A percentile compares a stretch with the other conserved stretches of the same genome.
Conservation (phyloP, 768 basidiomycete species). For the Lentinula sp. region DNA sequence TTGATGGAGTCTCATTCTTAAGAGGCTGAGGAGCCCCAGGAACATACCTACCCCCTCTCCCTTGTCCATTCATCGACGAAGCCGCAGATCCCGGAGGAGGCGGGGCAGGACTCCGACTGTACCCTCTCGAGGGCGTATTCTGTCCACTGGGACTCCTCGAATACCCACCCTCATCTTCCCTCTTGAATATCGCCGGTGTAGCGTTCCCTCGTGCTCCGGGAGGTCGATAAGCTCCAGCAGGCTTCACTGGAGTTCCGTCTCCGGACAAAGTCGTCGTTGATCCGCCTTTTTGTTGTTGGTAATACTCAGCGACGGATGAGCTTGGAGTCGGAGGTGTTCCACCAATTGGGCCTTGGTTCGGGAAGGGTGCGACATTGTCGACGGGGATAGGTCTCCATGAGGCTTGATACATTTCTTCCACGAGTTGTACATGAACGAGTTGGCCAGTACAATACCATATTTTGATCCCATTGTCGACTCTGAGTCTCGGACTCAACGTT, state of each 20-base stretch:
- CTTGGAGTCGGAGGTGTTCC: constrained; percentile 56
- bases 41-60: constrained; percentile 48
- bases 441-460: constrained; percentile 90
- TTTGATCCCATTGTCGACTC: constrained; percentile 97
- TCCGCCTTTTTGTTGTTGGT: constrained; percentile 29
- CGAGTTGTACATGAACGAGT: constrained; percentile 74
- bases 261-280: constrained; percentile 33
- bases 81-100: constrained; percentile 32
- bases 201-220: constrained; percentile 88
- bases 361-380: constrained; percentile 64
- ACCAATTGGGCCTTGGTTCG: constrained; percentile 44
- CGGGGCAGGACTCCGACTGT: constrained; percentile 51
- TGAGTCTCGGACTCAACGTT: constrained; percentile 88
- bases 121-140: constrained; percentile 57
- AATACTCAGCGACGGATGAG: constrained; percentile 37
- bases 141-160: constrained; percentile 47
- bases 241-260: constrained; percentile 37
- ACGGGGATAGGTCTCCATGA: constrained; percentile 74
- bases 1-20: background rate
- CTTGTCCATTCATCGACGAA: constrained; percentile 24
- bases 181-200: constrained; percentile 84
- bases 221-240: constrained; percentile 78
- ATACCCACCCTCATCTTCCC: constrained; percentile 84
- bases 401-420: constrained; percentile 88
- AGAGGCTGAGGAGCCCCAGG: constrained; percentile 62